Evolutionary conservation across 164 flowering plant genomes (phyloP), one percentile per base, ranked within the genome.

Genomic region (Buxus sempervirens): DNA sequence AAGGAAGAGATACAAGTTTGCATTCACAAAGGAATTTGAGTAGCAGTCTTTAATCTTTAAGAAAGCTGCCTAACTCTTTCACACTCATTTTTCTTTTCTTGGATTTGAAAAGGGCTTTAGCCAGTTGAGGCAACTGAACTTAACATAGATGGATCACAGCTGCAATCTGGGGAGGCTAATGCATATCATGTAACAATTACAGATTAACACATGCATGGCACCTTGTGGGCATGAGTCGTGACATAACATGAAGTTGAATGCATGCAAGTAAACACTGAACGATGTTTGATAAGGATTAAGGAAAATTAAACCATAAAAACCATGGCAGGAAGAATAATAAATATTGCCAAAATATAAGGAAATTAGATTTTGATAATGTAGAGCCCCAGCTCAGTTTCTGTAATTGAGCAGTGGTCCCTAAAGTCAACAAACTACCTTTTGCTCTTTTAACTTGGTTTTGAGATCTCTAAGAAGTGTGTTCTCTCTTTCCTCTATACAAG

Each of bases 371-470:
- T 69, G 73, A 62, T 55, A 69, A 42, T 25, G 7, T 32, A 7
- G 7, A 64, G 58, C 49, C 24, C 16, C 54, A 60, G 53, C 65
- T 64, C 62, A 20, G 69, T 58, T 60, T 18, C n/a, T 36, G 58
- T 65, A 41, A 16, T 53, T 58, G 14, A 60, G 59, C 15, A 49
- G 69, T 68, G 73, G 64, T 68, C 75, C 70, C 63, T 32, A 64
- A 64, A 56, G 65, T 45, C n/a, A 45, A 55, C 54, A 62, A 68
- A 64, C 38, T 56, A 32, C 72, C 22, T 55, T n/a, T 15, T 60
- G 14, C 54, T 69, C 16, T 65, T 38, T 53, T 25, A 41, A 41
- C 48, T 42, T n/a, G 54, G 42, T 4, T 55, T 18, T 15, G 19
- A 15, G 18, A 45, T 15, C 51, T 45, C 51, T 45, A 45, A 45